Base-by-base conservation (phyloP, 768 basidiomycete genomes). In the Trametes coccinea region DNA sequence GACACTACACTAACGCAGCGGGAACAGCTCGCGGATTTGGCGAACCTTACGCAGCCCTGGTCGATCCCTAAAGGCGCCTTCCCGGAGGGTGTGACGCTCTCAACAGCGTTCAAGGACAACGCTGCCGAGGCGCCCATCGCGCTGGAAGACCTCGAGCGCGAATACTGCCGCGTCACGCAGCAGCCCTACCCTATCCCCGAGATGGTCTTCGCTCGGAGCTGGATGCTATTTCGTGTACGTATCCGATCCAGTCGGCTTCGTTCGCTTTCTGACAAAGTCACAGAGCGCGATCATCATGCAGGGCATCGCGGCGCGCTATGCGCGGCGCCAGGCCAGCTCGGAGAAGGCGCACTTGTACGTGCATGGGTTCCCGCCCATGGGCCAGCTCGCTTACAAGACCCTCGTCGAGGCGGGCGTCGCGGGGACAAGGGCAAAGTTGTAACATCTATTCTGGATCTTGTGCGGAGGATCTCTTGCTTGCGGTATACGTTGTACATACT, bases 41-140 rank as follows among this genome's bases (percentile, higher is more conserved):
- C 85, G 0, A 98, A 98, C 74, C 76, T 98, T 53, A 92, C 93
- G 0, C 85, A 92, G 68, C 90, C 92, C 5, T 98, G 92, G 92
- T 74, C 81, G 3, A 77, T 90, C 33, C 82, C 85, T 56, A 67
- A 76, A 55, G 74, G 63, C 13, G 60, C 79, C 56, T 51, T 84
- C 29, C 37, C 65, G 0, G 10, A 31, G 3, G 49, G 61, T 49
- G 61, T 50, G 5, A 40, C 60, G 14, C 59, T 78, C 2, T 62
- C 90, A 45, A 76, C 76, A 9, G 85, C 86, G 2, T 89, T 88
- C 78, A 92, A 93, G 73, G 84, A 86, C 65, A 72, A 79, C 17
- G 71, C 79, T 0, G 69, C 73, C 34, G 58, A 64, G 43, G 83
- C 82, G 2, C 90, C 92, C 1, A 81, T 92, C 55, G 70, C 82